Percentiles rank a stretch among this genome's conserved stretches.
These are phyloP conservation scores for Lactifluus hygrophoroides DNA, from an alignment of 768 basidiomycete species.

Conservation along the genomic window DNA sequence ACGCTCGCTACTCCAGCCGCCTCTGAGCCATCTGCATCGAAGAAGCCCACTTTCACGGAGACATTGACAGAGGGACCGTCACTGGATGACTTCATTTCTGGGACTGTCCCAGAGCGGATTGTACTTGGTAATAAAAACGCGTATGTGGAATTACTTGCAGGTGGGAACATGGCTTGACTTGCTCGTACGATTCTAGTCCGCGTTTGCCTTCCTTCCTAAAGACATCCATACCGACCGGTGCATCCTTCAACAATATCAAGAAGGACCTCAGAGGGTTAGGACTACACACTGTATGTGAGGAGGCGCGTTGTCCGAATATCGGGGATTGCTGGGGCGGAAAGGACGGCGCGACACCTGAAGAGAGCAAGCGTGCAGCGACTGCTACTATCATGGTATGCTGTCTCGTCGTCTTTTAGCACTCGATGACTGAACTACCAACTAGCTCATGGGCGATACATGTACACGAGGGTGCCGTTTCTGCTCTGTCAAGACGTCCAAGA, in stretches of 20 bases:
- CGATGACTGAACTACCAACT: background rate
- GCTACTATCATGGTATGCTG: constrained; percentile 92
- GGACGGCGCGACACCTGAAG: constrained; percentile 51
- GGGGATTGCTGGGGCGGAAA: constrained; percentile 99
- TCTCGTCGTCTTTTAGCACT: background rate
- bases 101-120: constrained; percentile 46
- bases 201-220: constrained; percentile 84
- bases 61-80: constrained; percentile 58
- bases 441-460: constrained; percentile 99
- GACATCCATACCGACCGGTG: constrained; percentile 84
- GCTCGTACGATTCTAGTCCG: constrained; percentile 43
- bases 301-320: constrained; percentile 97
- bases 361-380: constrained; percentile 77
- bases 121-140: constrained; percentile 63
- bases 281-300: constrained; percentile 96
- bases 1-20: constrained; percentile 28
- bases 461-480: constrained; percentile 98
- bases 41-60: constrained; percentile 40
- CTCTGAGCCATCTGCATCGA: constrained; percentile 37
- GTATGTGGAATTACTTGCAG: constrained; percentile 33
- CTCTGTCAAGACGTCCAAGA: constrained; percentile 86
- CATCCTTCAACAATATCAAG: constrained; percentile 88
- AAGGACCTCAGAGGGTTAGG: constrained; percentile 87
- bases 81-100: constrained; percentile 76
- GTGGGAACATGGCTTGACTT: background rate